Base-by-base conservation (phyloP, 1,284 basidiomycete genomes). In the Puccinia hordei region DNA sequence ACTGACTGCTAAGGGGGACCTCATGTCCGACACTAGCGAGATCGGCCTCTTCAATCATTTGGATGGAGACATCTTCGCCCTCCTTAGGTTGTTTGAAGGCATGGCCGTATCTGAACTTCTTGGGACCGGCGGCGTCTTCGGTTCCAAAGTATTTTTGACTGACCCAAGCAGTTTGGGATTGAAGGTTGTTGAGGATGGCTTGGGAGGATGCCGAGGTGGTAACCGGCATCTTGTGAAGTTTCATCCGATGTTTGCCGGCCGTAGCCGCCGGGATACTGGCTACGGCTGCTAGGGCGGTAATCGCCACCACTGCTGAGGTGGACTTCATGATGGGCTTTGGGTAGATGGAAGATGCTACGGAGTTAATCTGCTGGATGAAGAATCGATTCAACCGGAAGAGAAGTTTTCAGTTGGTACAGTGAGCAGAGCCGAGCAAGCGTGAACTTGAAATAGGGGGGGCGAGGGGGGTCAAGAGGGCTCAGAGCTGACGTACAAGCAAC, bases 1-100 rank as follows among this genome's bases (percentile, higher is more conserved):
- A 90, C 93, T 82, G 84, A 97, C 95, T 96, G 85, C 89, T 92
- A 72, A 99, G 89, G 81, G 96, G 96, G 66, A 98, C 93, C 73
- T 88, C 87, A 86, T 99, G 96, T 55, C 94, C 94, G 80, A 90
- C 22, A 24, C 53, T 92, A 82, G 92, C 90, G 81, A 88, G 85
- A 82, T 83, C 73, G 33, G 82, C 81, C 46, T 82, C 80, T 49
- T 83, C 84, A 76, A 84, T 82, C 80, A 84, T 84, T 78, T 84
- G 85, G 76, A 86, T 85, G 81, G 89, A 84, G 82, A 88, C 85
- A 4, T 55, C 51, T 83, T 91, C 89, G 78, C 91, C 90, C 74
- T 86, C 85, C 44, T 86, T 85, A 91, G 81, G 76, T 90, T 87
- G 85, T 53, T 88, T 88, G 55, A 85, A 83, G n/a, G 87, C 87